phyloP scores from a whole-genome alignment of 345 rosid species.

The Brassica cretica region DNA sequence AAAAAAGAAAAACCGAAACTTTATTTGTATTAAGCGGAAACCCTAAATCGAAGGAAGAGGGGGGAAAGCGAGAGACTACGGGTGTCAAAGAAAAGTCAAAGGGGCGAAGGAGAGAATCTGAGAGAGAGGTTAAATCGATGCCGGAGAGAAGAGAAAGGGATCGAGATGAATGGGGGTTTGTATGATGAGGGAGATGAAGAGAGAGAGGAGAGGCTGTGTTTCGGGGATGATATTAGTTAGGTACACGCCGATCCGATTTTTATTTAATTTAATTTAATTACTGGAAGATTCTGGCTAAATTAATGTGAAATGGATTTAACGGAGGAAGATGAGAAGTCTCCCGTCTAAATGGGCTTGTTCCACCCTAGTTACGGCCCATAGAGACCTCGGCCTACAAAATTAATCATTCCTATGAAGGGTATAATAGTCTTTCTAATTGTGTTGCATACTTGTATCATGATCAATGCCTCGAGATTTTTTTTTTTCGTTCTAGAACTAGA shows the following conservation, averaged over 20 bases:
- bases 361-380: background rate
- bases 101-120: constrained; percentile 28
- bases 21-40: constrained; percentile 7
- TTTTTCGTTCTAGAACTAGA: too few relatives aligned
- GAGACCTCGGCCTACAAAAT: background rate
- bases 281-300: background rate
- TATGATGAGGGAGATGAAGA: constrained; percentile 3
- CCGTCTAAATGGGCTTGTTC: background rate
- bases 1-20: background rate
- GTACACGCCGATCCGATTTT: constrained; percentile 25
- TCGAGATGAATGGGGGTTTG: constrained; percentile 24
- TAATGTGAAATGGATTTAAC: constrained; percentile 19
- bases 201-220: constrained; percentile 16
- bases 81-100: constrained; percentile 36
- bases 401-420: background rate
- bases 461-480: too few relatives aligned
- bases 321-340: constrained; percentile 21
- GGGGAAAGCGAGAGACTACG: constrained; percentile 28
- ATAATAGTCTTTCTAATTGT: background rate
- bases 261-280: background rate
- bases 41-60: constrained; percentile 36
- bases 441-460: too few relatives aligned
- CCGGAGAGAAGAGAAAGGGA: constrained; percentile 32
- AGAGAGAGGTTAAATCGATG: constrained; percentile 27
- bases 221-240: constrained; percentile 36